Evolutionary conservation across 179 eudicot species (phyloP).

Genomic region (Camellia oleifera): DNA sequence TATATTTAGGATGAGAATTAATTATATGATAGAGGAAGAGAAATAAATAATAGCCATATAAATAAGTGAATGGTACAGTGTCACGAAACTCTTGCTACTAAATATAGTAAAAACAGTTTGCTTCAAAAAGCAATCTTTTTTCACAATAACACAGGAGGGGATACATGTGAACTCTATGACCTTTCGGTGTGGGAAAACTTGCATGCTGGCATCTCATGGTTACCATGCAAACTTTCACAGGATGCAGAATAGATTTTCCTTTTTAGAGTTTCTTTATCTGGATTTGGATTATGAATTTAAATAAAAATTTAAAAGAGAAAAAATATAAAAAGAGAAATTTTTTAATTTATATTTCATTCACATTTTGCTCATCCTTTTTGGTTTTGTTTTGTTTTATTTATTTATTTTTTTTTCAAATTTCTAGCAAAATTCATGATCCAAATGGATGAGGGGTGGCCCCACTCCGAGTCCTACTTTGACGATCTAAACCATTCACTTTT

Average conservation of each 20-base stretch:
- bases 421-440: no score
- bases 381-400: no score
- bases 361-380: no score
- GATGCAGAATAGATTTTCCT: not conserved
- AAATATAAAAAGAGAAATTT: no score
- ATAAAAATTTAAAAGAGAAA: no score
- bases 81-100: constrained; percentile 30
- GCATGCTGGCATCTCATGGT: not conserved
- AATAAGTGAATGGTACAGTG: constrained; percentile 19
- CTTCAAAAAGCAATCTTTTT: constrained; percentile 9
- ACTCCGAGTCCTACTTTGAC: no score
- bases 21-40: constrained; percentile 1
- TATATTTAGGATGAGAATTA: not conserved
- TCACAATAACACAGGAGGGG: constrained; percentile 1
- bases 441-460: no score
- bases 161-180: constrained; percentile 24
- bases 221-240: constrained; percentile 14
- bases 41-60: constrained; percentile 15
- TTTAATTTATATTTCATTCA: no score
- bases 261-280: not conserved
- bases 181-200: constrained; percentile 24
- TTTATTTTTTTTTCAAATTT: no score
- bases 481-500: no score
- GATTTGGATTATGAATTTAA: no score
- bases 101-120: constrained; percentile 14